A percentile compares a stretch with the other conserved stretches of the same genome.
phyloP scores from a whole-genome alignment of 345 rosid genomes.

The Corchorus capsularis region DNA sequence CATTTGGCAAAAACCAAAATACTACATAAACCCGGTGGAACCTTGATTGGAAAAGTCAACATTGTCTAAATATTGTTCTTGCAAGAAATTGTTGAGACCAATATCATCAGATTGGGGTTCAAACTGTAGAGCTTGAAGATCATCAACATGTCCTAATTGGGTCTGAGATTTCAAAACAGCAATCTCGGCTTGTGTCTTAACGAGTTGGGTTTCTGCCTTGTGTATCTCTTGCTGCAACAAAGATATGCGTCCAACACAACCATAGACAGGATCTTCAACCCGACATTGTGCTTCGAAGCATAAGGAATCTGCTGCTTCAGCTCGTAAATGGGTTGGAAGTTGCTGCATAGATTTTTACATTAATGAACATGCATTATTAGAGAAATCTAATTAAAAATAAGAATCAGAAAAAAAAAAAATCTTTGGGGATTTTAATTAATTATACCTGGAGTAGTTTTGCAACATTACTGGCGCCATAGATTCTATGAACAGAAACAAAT shows the following conservation, averaged over 20 bases:
- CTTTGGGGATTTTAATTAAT: not conserved
- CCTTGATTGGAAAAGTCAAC: not conserved
- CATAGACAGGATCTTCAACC: slow-evolving; percentile 57
- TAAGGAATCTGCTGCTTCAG: slow-evolving; percentile 49
- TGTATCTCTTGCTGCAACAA: slow-evolving; percentile 48
- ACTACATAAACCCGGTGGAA: not conserved
- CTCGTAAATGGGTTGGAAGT: slow-evolving; percentile 44
- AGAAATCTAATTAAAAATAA: not conserved
- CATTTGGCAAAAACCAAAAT: not conserved
- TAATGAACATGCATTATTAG: not conserved
- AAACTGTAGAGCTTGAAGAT: not conserved
- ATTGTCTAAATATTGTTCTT: not conserved
- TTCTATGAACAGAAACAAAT: slow-evolving; percentile 60
- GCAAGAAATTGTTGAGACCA: not conserved
- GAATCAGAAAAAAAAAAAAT: no score
- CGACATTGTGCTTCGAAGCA: slow-evolving; percentile 59
- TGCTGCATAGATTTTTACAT: slow-evolving; percentile 30
- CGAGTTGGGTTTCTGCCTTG: slow-evolving; percentile 39
- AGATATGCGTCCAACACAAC: slow-evolving; percentile 51
- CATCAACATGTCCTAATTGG: not conserved
- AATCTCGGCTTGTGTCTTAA: slow-evolving; percentile 49
- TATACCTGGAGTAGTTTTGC: slow-evolving; percentile 67
- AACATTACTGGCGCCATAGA: slow-evolving; percentile 80
- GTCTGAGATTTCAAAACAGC: slow-evolving; percentile 15
- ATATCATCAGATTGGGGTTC: no score